Conservation (phyloP, 176 grass and related monocot genomes). For the Eragrostis curvula region DNA sequence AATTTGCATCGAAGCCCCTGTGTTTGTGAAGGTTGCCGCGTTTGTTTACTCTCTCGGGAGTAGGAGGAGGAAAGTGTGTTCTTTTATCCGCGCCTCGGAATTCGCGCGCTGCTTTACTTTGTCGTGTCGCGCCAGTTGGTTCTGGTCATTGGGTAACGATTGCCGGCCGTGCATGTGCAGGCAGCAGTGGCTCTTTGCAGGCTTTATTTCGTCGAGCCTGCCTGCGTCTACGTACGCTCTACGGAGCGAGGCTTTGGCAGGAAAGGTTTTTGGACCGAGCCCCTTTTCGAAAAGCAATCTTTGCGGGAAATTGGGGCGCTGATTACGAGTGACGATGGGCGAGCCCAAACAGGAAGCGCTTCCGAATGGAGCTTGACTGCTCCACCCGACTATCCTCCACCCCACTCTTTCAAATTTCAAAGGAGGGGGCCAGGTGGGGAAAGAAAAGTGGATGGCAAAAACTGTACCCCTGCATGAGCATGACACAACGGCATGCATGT, state of each 20-base stretch:
- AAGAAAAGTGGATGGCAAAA: background rate
- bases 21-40: background rate
- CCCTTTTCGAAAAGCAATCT: conserved; percentile 34
- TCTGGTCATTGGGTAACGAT: conserved; percentile 35
- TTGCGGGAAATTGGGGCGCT: conserved; percentile 21
- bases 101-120: conserved; percentile 19
- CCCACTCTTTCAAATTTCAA: background rate
- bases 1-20: background rate
- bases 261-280: conserved; percentile 25
- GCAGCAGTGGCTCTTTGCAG: conserved; percentile 28
- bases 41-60: background rate
- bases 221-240: no score
- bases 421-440: background rate
- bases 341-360: background rate
- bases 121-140: conserved; percentile 19
- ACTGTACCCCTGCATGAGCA: background rate
- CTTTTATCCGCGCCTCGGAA: background rate
- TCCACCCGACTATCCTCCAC: background rate
- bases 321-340: background rate
- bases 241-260: conserved; percentile 16
- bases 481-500: conserved; percentile 8
- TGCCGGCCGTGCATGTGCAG: conserved; percentile 21
- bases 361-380: no score
- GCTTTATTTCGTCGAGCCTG: background rate
- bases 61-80: background rate